phyloP scores from a whole-genome alignment of 2,329 filamentous ascomycete genomes.

The Clarireedia sp. region DNA sequence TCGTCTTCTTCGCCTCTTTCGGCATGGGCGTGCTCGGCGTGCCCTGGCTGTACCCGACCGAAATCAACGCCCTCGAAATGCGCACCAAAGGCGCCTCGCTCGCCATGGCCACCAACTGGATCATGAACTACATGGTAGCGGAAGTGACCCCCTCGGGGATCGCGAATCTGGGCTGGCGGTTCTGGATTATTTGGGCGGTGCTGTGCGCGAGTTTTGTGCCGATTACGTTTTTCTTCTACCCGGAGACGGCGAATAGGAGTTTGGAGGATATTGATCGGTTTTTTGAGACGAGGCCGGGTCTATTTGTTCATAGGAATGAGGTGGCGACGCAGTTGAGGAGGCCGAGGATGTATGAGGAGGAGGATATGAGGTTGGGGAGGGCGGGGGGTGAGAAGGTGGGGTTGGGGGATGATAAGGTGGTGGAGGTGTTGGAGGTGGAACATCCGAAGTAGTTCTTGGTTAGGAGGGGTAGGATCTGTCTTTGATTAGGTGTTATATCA shows the following conservation, averaged over 20 bases:
- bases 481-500: no score
- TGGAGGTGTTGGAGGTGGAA: not conserved
- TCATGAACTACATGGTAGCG: constrained; percentile 47
- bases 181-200: constrained; percentile 33
- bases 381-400: constrained; percentile 6
- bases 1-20: constrained; percentile 51
- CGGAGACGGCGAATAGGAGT: constrained; percentile 42
- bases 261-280: constrained; percentile 46
- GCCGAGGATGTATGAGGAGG: constrained; percentile 16
- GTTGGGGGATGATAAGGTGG: not conserved
- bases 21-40: constrained; percentile 25
- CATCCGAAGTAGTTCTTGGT: not conserved
- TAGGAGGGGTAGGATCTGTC: no score
- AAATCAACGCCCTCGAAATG: constrained; percentile 45
- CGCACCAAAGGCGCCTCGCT: constrained; percentile 51
- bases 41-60: constrained; percentile 44
- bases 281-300: constrained; percentile 28
- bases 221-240: constrained; percentile 40
- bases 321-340: constrained; percentile 17
- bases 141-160: constrained; percentile 32
- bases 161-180: constrained; percentile 30
- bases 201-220: constrained; percentile 32
- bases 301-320: constrained; percentile 18
- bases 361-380: constrained; percentile 13
- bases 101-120: constrained; percentile 33